A percentile compares a stretch with the other conserved stretches of the same genome.
Evolutionary conservation across 208 protist genomes (phyloP).

Genomic region (Tritrichomonas musculus): DNA sequence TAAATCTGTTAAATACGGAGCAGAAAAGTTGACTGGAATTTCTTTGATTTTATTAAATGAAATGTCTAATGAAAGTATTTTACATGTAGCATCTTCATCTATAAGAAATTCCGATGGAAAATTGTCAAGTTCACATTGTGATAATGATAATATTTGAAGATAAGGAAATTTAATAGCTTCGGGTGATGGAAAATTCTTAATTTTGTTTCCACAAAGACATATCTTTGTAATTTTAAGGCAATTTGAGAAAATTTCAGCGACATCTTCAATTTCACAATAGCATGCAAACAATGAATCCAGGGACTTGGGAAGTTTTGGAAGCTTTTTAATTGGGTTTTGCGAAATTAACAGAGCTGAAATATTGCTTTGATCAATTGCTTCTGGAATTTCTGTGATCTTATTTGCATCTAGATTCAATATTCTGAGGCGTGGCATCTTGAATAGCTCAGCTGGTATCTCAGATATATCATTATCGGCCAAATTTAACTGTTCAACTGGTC

Average conservation of each 20-base stretch:
- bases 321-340: background rate
- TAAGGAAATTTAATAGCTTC: no score
- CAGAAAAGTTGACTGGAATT: no score
- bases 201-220: no score
- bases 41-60: no score
- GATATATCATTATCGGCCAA: background rate
- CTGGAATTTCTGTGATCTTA: background rate
- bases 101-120: no score
- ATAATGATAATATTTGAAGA: no score
- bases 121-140: no score
- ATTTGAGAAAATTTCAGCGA: background rate
- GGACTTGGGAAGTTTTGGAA: background rate
- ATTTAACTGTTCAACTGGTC: background rate
- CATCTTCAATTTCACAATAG: background rate
- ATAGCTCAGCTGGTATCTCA: background rate
- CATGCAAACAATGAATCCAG: background rate
- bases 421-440: background rate
- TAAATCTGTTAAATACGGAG: no score
- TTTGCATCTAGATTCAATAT: background rate
- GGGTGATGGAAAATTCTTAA: no score
- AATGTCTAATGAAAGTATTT: no score
- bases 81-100: no score
- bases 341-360: background rate
- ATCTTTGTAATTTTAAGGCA: background rate
- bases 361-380: background rate